phyloP scores from a whole-genome alignment of 768 basidiomycete genomes.

The Mycena venus region DNA sequence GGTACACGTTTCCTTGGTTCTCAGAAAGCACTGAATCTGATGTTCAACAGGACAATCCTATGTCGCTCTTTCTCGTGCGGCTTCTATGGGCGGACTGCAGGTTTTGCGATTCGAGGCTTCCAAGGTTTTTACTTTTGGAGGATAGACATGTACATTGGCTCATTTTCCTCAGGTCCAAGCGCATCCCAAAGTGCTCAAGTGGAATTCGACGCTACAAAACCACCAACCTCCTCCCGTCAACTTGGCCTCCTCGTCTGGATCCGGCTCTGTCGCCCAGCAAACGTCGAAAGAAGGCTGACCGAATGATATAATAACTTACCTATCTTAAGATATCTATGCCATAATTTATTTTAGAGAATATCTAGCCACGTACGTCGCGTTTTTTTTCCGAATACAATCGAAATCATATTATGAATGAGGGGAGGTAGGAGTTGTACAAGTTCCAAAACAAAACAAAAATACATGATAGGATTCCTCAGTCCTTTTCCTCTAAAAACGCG shows the following conservation, averaged over 20 bases:
- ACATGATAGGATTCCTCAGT: slow-evolving; percentile 25
- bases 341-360: too few relatives aligned
- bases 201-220: slow-evolving; percentile 51
- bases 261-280: background rate
- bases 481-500: slow-evolving; percentile 73
- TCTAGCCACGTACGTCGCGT: too few relatives aligned
- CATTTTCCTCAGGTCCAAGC: slow-evolving; percentile 56
- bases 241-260: background rate
- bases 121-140: slow-evolving; percentile 57
- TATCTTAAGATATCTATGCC: background rate
- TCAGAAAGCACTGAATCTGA: background rate
- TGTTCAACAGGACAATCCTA: slow-evolving; percentile 67
- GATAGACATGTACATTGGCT: background rate
- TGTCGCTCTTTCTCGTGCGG: slow-evolving; percentile 76
- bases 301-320: too few relatives aligned
- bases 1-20: slow-evolving; percentile 46
- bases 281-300: background rate
- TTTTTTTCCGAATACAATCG: background rate
- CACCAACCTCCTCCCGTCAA: background rate
- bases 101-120: slow-evolving; percentile 69
- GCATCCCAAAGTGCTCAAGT: slow-evolving; percentile 68
- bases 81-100: slow-evolving; percentile 72
- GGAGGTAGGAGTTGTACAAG: slow-evolving; percentile 19
- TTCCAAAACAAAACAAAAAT: slow-evolving; percentile 4
- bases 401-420: slow-evolving; percentile 1